Evolutionary conservation across 139 green algal species (phyloP).

Genomic region (Chlamydomonas sphaeroides): DNA sequence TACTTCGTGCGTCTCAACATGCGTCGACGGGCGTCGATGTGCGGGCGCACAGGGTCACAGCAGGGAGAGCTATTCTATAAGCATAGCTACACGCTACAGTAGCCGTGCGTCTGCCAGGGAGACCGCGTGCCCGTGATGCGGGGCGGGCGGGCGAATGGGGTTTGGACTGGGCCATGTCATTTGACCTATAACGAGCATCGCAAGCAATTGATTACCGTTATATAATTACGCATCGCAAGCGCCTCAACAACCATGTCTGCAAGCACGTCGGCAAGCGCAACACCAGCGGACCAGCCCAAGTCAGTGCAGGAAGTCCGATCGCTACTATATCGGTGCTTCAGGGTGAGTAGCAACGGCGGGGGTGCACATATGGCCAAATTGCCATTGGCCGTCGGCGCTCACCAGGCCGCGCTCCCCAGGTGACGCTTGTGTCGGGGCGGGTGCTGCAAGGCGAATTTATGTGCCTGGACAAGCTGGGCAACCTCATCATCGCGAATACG

Average conservation of each 20-base stretch:
- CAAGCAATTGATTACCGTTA: background rate
- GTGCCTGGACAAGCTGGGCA: constrained; percentile 75
- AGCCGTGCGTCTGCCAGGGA: no score
- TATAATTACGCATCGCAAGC: background rate
- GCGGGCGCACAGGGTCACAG: no score
- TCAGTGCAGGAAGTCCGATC: background rate
- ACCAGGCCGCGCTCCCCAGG: no score
- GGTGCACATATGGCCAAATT: background rate
- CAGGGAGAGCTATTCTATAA: no score
- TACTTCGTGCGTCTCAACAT: no score
- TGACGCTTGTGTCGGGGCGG: constrained; percentile 60
- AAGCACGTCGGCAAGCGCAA: background rate
- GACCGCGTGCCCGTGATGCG: no score
- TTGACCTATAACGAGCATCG: no score
- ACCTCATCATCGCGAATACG: constrained; percentile 71
- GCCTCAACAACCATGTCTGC: background rate
- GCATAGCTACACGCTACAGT: no score
- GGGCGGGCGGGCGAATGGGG: no score
- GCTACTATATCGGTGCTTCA: constrained; percentile 14
- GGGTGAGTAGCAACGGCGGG: background rate
- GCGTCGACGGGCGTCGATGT: no score
- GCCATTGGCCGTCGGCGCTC: no score
- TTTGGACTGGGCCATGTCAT: no score
- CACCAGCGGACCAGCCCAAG: background rate
- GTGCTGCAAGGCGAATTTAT: constrained; percentile 63